Evolutionary conservation across 169 alveolate genomes (phyloP).

Genomic region (Plasmodium inui): DNA sequence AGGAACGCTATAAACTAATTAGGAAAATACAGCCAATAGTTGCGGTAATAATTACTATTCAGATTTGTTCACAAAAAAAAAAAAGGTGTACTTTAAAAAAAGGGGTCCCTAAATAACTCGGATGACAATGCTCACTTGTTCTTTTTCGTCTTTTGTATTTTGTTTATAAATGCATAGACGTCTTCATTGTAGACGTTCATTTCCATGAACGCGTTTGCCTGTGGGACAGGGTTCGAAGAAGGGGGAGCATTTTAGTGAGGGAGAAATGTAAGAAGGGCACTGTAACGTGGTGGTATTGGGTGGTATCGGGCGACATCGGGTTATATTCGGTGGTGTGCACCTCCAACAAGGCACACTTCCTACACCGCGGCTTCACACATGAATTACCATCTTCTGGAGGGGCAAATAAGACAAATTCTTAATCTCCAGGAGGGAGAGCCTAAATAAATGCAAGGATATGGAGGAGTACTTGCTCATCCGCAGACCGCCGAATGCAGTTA

Average conservation of each 20-base stretch:
- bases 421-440: conserved; percentile 22
- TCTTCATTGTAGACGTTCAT: conserved; percentile 71
- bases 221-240: neutral
- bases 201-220: conserved; percentile 61
- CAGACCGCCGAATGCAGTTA: conserved; percentile 44
- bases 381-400: conserved; percentile 60
- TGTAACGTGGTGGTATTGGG: no score
- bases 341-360: neutral
- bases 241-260: neutral
- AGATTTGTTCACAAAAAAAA: neutral
- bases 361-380: neutral
- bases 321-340: neutral
- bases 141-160: conserved; percentile 60
- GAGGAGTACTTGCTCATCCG: conserved; percentile 44
- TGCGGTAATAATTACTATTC: neutral
- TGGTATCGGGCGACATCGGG: no score
- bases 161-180: conserved; percentile 69
- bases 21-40: neutral
- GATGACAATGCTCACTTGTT: neutral
- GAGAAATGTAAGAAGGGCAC: neutral
- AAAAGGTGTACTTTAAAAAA: neutral
- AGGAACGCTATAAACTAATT: neutral
- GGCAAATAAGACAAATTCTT: conserved; percentile 66
- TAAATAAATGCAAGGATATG: conserved; percentile 49
- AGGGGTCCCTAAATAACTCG: neutral